Base-by-base conservation (phyloP, 108 stramenopile species). In the Bacterosira constricta region DNA sequence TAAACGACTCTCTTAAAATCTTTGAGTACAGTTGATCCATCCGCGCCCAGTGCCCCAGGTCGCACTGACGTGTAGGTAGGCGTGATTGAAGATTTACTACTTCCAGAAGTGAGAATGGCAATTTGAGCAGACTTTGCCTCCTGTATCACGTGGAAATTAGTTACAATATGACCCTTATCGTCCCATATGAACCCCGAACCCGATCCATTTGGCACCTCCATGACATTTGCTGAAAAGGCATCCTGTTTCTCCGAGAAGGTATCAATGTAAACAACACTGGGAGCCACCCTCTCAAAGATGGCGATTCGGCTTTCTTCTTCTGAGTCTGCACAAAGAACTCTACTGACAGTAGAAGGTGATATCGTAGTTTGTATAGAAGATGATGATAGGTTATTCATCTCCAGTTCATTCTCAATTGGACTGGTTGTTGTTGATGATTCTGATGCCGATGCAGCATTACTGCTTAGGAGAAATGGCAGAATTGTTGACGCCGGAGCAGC, bases 151-250 rank as follows among this genome's bases (percentile, higher is more conserved):
- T 97, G 97, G 63, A 87, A 79, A 57, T 80, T 80, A 3, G 79
- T 85, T 18, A 86, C 89, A 46, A 92, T 88, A 47, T 93, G 92
- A 29, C 92, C 92, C 10, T 85, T 62, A 9, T 77, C 73, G 57
- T 96, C 94, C 97, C 97, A 97, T 0, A 97, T 87, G 47, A 95
- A 94, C 0, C 97, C 97, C 51, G 82, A 80, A 0, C 97, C 97
- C 3, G 90, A 83, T 27, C 95, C 97, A 0, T 89, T 71, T 8
- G 95, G 95, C 21, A 75, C 73, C 63, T 75, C 73, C 38, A 75
- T 63, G 27, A 88, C 77, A 73, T 92, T 90, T 21, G 91, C 77
- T 11, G 84, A 82, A 76, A 90, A 92, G 20, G 41, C 84, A 17
- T 89, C 88, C 59, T 84, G 63, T 25, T 83, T 81, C 74, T 84